These are phyloP conservation scores for Diaporthe helianthi DNA, from an alignment of 2,329 filamentous ascomycete species.

Conservation along the genomic window DNA sequence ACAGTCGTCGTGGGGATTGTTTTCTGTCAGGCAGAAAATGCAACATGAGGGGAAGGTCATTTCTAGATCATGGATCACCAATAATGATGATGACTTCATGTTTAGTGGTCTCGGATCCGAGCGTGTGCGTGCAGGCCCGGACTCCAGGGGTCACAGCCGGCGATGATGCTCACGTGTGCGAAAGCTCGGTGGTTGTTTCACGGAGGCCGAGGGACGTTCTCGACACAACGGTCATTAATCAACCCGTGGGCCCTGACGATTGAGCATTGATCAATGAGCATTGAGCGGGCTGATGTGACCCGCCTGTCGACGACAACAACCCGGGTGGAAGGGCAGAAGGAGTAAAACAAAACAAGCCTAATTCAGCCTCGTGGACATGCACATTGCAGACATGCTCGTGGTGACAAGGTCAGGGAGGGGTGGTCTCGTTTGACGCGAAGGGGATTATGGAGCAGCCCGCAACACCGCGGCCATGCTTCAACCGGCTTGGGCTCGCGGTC, in stretches of 20 bases:
- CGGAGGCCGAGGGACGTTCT: not conserved
- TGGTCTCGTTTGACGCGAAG: not conserved
- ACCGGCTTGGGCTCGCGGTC: not conserved
- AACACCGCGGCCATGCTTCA: conserved; percentile 5
- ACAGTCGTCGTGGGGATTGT: not conserved
- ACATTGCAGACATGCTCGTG: no score
- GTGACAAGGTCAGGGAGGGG: conserved; percentile 7
- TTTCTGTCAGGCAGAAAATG: not conserved
- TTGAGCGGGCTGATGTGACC: not conserved
- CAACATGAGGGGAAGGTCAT: not conserved
- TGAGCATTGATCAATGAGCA: no score
- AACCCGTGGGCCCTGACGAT: not conserved
- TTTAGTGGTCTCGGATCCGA: not conserved
- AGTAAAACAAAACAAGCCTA: conserved; percentile 22
- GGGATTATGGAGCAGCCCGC: conserved; percentile 9
- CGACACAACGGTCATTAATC: not conserved
- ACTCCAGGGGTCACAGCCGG: not conserved
- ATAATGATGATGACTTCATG: not conserved
- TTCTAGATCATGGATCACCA: not conserved
- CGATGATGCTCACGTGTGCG: not conserved
- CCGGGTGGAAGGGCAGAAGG: not conserved
- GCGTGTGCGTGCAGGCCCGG: not conserved
- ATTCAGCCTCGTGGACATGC: conserved; percentile 21
- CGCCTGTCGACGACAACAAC: not conserved
- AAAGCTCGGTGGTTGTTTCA: not conserved